phyloP scores from a whole-genome alignment of 2,329 filamentous ascomycete species.

The Penicillium glabrum region DNA sequence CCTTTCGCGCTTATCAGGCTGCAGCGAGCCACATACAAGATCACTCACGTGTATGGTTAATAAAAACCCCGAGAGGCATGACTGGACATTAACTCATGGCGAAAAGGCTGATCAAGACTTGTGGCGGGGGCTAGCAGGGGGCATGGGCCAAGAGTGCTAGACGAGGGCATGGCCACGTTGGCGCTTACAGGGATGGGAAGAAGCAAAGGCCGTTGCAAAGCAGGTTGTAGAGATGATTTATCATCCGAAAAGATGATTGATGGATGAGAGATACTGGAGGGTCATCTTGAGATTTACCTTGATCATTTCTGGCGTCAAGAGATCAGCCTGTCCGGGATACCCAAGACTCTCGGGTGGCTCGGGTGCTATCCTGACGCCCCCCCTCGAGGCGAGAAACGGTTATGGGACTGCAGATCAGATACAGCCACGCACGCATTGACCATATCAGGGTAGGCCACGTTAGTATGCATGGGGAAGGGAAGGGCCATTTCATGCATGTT shows the following conservation, averaged over 20 bases:
- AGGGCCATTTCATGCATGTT: background rate
- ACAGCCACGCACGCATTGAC: constrained; percentile 1
- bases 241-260: background rate
- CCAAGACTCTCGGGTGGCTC: background rate
- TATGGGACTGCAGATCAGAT: constrained; percentile 1
- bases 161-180: background rate
- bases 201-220: background rate
- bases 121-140: background rate
- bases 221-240: background rate
- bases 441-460: constrained; percentile 3
- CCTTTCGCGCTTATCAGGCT: constrained; percentile 5
- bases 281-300: background rate
- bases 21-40: background rate
- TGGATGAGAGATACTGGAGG: background rate
- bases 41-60: background rate
- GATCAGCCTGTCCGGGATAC: background rate
- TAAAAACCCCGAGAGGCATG: background rate
- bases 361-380: background rate
- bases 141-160: background rate
- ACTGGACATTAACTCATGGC: background rate
- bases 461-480: constrained; percentile 2
- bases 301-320: background rate
- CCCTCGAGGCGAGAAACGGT: background rate
- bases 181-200: background rate
- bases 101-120: background rate